phyloP scores from a whole-genome alignment of 805 yeast species.

The Candida ipomoeae region DNA sequence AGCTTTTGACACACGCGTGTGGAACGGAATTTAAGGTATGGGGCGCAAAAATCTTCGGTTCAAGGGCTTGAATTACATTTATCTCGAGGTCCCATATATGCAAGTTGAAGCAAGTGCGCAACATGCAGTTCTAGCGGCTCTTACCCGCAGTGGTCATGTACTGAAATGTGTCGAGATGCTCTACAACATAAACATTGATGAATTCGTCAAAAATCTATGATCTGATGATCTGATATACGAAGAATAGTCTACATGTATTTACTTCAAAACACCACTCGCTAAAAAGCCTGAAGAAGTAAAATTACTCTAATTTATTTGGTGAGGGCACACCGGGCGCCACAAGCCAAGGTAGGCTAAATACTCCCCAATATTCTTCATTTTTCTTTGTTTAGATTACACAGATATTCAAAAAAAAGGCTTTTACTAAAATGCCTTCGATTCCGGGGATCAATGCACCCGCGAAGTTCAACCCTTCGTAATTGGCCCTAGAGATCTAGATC shows the following conservation, averaged over 20 bases:
- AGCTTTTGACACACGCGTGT: not conserved
- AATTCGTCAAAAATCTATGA: not conserved
- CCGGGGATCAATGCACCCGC: not conserved
- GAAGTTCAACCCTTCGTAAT: not conserved
- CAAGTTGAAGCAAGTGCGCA: not conserved
- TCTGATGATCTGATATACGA: not conserved
- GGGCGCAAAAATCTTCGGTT: not conserved
- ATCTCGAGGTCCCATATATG: not conserved
- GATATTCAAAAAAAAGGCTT: not conserved
- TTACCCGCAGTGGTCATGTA: not conserved
- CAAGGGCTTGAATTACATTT: not conserved
- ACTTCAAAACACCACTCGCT: not conserved
- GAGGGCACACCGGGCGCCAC: not conserved
- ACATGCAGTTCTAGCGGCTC: not conserved
- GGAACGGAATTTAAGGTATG: not conserved
- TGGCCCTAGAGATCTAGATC: not conserved
- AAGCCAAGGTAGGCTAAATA: not conserved
- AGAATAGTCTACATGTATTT: not conserved
- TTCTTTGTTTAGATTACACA: not conserved
- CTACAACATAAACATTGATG: not conserved
- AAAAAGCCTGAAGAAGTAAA: not conserved
- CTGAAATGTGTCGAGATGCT: not conserved
- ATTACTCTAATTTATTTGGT: not conserved
- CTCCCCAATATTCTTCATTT: not conserved
- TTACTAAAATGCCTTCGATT: not conserved